Evolutionary conservation across 352 stramenopile genomes (phyloP).

Genomic region (Phytophthora constricta): DNA sequence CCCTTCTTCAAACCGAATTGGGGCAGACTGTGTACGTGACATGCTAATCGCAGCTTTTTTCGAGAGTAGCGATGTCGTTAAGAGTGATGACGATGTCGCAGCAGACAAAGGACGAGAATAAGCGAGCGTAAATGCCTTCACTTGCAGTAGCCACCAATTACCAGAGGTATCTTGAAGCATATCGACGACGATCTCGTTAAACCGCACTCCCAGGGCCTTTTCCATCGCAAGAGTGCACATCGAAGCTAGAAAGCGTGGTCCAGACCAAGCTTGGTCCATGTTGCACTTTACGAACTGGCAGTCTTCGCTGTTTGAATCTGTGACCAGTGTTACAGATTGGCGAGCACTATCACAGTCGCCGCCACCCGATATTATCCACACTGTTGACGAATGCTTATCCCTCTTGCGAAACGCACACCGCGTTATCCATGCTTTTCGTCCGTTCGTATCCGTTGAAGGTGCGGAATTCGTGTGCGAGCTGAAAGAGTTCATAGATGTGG

Average conservation of each 20-base stretch:
- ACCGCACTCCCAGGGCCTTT: conserved; percentile 39
- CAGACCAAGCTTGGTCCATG: conserved; percentile 56
- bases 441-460: background rate
- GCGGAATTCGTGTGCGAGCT: background rate
- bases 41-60: background rate
- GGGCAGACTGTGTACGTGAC: conserved; percentile 53
- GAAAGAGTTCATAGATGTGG: conserved; percentile 4
- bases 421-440: conserved; percentile 57
- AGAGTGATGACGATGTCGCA: conserved; percentile 6
- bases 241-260: conserved; percentile 47
- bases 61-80: background rate
- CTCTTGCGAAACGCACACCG: conserved; percentile 62
- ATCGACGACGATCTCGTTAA: conserved; percentile 63
- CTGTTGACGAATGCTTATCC: conserved; percentile 44
- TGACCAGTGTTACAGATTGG: conserved; percentile 18
- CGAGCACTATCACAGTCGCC: conserved; percentile 6
- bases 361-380: conserved; percentile 67
- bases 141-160: conserved; percentile 70
- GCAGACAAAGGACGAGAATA: conserved; percentile 27
- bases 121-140: conserved; percentile 66
- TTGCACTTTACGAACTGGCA: conserved; percentile 72
- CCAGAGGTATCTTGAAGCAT: conserved; percentile 59
- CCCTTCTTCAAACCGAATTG: conserved; percentile 41
- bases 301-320: conserved; percentile 23
- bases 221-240: conserved; percentile 49